phyloP scores from a whole-genome alignment of 176 grass and related monocot species.

The Aegilops umbellulata region DNA sequence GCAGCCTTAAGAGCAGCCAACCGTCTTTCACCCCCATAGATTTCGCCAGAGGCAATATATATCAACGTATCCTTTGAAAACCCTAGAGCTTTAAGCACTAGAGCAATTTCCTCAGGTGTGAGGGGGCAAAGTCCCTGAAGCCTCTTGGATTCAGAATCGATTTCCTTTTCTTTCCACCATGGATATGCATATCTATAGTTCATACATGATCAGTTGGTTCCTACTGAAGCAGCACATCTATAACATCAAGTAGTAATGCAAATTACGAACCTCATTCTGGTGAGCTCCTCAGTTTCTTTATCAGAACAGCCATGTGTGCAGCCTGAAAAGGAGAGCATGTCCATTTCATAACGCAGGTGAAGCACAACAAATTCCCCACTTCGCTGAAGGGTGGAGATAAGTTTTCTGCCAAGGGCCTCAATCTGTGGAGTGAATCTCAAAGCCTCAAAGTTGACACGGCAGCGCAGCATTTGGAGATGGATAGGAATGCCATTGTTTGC shows the following conservation, averaged over 20 bases:
- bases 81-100: conserved; percentile 77
- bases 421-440: conserved; percentile 93
- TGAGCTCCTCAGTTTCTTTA: conserved; percentile 73
- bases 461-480: conserved; percentile 74
- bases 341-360: conserved; percentile 97
- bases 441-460: conserved; percentile 82
- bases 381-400: conserved; percentile 62
- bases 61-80: conserved; percentile 78
- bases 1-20: conserved; percentile 62
- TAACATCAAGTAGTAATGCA: background rate
- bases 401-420: conserved; percentile 79
- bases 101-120: conserved; percentile 89
- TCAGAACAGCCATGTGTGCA: conserved; percentile 92
- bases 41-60: conserved; percentile 98
- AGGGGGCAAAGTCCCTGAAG: conserved; percentile 92
- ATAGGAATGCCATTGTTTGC: conserved; percentile 87
- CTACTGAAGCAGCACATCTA: background rate
- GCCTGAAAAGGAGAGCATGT: conserved; percentile 97
- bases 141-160: conserved; percentile 78
- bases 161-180: conserved; percentile 99
- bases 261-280: conserved; percentile 75
- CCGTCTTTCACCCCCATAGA: conserved; percentile 85
- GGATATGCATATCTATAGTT: conserved; percentile 88
- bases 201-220: background rate
- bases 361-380: conserved; percentile 87